Conservation (phyloP, 345 rosid genomes). For the Barbarea vulgaris region DNA sequence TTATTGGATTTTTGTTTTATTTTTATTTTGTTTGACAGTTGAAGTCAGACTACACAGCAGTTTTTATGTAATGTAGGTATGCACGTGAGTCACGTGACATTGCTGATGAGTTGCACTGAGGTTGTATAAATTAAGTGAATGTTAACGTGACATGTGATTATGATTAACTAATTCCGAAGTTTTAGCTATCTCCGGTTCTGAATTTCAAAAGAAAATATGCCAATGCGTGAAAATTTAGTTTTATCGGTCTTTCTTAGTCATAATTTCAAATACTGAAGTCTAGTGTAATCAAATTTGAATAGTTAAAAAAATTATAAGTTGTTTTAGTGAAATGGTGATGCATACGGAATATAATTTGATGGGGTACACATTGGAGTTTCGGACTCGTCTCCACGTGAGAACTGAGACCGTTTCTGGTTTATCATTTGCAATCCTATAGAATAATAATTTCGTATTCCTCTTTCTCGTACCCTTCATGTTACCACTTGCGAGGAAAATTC, state of each 20-base stretch:
- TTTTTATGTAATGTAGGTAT: conserved; percentile 14
- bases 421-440: conserved; percentile 21
- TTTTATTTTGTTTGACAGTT: conserved; percentile 20
- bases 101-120: neutral
- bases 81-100: conserved; percentile 36
- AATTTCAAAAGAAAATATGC: neutral
- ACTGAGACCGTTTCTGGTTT: conserved; percentile 17
- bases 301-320: neutral
- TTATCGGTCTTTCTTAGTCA: neutral
- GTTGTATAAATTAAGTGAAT: neutral
- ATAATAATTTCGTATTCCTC: neutral
- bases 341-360: neutral
- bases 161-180: neutral
- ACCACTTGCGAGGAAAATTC: neutral
- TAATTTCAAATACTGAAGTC: neutral
- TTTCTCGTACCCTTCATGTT: conserved; percentile 17
- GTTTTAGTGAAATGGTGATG: neutral
- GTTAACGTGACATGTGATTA: neutral
- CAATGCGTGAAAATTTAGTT: neutral
- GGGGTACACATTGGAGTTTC: conserved; percentile 31
- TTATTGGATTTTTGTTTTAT: neutral
- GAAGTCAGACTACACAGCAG: conserved; percentile 14
- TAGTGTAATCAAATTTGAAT: neutral
- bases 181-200: neutral
- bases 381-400: conserved; percentile 29